phyloP scores from a whole-genome alignment of 2,329 filamentous ascomycete species.

The Didymellaceae sp. region DNA sequence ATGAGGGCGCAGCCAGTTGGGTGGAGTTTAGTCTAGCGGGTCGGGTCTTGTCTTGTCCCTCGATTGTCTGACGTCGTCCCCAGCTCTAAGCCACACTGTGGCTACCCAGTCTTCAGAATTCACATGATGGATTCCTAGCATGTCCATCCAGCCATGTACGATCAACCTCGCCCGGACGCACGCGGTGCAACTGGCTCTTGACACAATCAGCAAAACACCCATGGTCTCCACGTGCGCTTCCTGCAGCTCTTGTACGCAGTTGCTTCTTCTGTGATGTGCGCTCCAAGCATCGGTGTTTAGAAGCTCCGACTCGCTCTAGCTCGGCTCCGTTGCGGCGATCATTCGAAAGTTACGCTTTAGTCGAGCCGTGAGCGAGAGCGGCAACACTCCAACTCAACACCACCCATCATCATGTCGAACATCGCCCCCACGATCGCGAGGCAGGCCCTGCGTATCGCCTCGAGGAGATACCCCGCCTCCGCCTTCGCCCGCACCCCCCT shows the following conservation, averaged over 20 bases:
- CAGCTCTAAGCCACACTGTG: slow-evolving; percentile 9
- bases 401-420: slow-evolving; percentile 51
- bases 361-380: neutral
- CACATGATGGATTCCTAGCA: no score
- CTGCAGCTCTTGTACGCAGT: no score
- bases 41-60: slow-evolving; percentile 10
- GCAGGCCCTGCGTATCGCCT: slow-evolving; percentile 71
- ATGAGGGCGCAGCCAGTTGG: slow-evolving; percentile 1
- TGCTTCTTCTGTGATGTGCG: no score
- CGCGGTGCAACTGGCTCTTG: no score
- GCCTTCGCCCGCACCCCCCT: slow-evolving; percentile 50
- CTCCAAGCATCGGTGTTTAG: no score
- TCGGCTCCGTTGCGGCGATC: neutral
- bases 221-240: no score
- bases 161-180: no score
- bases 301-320: no score
- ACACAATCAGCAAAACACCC: no score
- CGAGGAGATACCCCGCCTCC: slow-evolving; percentile 56
- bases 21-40: no score
- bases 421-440: slow-evolving; percentile 71
- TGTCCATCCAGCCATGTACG: no score
- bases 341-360: neutral
- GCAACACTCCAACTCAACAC: slow-evolving; percentile 1
- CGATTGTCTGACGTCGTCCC: slow-evolving; percentile 8
- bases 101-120: neutral